These are phyloP conservation scores for Plectosphaerella sp. DNA, from an alignment of 2,329 filamentous ascomycete genomes.

Conservation along the genomic window DNA sequence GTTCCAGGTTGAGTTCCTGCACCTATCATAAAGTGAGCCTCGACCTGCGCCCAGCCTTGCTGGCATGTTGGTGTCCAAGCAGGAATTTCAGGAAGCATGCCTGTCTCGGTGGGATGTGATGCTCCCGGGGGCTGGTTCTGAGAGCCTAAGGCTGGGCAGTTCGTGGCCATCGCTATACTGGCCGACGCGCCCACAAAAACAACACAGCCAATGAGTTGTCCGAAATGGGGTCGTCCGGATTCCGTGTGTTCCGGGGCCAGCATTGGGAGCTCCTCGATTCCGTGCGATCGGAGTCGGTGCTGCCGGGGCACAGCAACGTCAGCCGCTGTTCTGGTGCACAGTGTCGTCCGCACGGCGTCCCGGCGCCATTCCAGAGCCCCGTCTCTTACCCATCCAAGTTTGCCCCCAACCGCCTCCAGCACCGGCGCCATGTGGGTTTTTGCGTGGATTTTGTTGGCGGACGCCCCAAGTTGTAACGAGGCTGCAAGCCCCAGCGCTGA, in stretches of 20 bases:
- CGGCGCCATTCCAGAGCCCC: too few species aligned
- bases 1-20: background rate
- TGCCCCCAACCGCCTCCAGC: too few species aligned
- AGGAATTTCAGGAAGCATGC: background rate
- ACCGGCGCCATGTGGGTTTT: too few species aligned
- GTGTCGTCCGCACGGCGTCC: too few species aligned
- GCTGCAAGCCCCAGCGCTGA: background rate
- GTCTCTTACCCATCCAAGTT: too few species aligned
- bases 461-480: too few species aligned
- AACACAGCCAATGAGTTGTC: too few species aligned
- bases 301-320: background rate
- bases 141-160: background rate
- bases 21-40: background rate
- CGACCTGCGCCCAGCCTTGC: background rate
- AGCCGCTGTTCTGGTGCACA: background rate
- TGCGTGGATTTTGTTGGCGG: too few species aligned
- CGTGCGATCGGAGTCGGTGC: background rate
- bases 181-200: background rate
- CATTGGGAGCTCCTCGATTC: background rate
- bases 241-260: background rate
- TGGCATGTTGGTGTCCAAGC: background rate
- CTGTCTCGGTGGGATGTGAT: background rate
- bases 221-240: background rate
- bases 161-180: background rate
- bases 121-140: background rate